Evolutionary conservation across 2,329 filamentous ascomycete species (phyloP).

Genomic region (Trichophyton mentagrophytes): DNA sequence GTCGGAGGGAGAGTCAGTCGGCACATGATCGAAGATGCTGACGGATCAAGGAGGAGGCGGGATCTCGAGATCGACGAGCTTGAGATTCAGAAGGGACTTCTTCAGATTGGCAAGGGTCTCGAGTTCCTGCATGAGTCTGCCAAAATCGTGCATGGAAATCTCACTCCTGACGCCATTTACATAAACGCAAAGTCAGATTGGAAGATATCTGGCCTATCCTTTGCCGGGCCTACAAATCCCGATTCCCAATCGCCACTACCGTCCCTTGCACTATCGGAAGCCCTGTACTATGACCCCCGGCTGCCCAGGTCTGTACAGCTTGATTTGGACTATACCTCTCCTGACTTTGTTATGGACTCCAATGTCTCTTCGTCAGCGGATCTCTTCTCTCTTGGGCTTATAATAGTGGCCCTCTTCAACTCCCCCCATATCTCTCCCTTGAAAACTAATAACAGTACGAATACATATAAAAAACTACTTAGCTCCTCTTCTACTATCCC

Average conservation of each 20-base stretch:
- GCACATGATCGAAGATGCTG: slow-evolving; percentile 66
- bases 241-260: slow-evolving; percentile 62
- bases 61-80: slow-evolving; percentile 92
- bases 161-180: slow-evolving; percentile 86
- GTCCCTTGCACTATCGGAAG: slow-evolving; percentile 70
- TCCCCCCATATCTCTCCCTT: slow-evolving; percentile 83
- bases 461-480: slow-evolving; percentile 75
- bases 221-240: slow-evolving; percentile 70
- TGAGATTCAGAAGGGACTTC: slow-evolving; percentile 89
- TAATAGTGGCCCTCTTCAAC: slow-evolving; percentile 86
- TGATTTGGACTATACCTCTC: slow-evolving; percentile 84
- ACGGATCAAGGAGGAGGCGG: slow-evolving; percentile 57
- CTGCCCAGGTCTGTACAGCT: slow-evolving; percentile 74
- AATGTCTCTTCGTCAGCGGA: slow-evolving; percentile 75
- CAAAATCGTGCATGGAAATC: slow-evolving; percentile 81
- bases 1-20: slow-evolving; percentile 60
- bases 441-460: slow-evolving; percentile 65
- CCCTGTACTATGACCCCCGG: slow-evolving; percentile 71
- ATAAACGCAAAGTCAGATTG: slow-evolving; percentile 97
- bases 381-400: slow-evolving; percentile 82
- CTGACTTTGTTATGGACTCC: slow-evolving; percentile 86
- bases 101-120: slow-evolving; percentile 85
- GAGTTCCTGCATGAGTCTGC: slow-evolving; percentile 95
- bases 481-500: slow-evolving; percentile 66
- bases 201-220: slow-evolving; percentile 93